phyloP scores from a whole-genome alignment of 768 basidiomycete species.

The Panaeolus papilionaceus region DNA sequence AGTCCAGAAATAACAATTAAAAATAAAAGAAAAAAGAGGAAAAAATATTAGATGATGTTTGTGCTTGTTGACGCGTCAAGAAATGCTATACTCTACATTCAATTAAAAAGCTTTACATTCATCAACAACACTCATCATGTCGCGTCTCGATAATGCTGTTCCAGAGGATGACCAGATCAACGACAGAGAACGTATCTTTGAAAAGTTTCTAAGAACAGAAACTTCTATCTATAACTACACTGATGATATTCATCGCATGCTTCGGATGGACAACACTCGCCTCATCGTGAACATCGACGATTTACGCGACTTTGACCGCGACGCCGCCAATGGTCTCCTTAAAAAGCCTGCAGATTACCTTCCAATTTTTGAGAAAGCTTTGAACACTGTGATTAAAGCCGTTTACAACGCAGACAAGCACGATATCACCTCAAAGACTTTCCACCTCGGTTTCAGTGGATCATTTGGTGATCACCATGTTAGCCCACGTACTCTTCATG shows the following conservation, averaged over 20 bases:
- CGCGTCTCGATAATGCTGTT: slow-evolving; percentile 60
- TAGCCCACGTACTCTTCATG: slow-evolving; percentile 90
- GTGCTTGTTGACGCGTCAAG: slow-evolving; percentile 35
- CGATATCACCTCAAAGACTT: slow-evolving; percentile 79
- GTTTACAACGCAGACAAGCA: slow-evolving; percentile 83
- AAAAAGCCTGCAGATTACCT: slow-evolving; percentile 88
- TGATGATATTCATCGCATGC: slow-evolving; percentile 83
- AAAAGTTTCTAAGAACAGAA: slow-evolving; percentile 81
- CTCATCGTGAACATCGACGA: slow-evolving; percentile 97
- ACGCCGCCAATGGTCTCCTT: slow-evolving; percentile 86
- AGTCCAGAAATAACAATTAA: not conserved
- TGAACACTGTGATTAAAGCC: slow-evolving; percentile 73
- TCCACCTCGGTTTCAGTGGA: slow-evolving; percentile 90
- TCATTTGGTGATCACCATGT: slow-evolving; percentile 99
- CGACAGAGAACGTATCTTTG: slow-evolving; percentile 80
- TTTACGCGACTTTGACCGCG: slow-evolving; percentile 89
- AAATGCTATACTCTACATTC: slow-evolving; percentile 15
- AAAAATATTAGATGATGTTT: slow-evolving; percentile 15
- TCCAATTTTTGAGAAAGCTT: slow-evolving; percentile 89
- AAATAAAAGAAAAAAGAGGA: slow-evolving; percentile 5
- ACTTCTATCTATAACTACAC: slow-evolving; percentile 79
- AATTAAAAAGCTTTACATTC: slow-evolving; percentile 26
- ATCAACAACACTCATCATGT: slow-evolving; percentile 37
- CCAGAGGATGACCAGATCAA: slow-evolving; percentile 74
- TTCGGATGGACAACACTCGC: slow-evolving; percentile 82